phyloP scores from a whole-genome alignment of 805 yeast genomes.

The Starmera amethionina region DNA sequence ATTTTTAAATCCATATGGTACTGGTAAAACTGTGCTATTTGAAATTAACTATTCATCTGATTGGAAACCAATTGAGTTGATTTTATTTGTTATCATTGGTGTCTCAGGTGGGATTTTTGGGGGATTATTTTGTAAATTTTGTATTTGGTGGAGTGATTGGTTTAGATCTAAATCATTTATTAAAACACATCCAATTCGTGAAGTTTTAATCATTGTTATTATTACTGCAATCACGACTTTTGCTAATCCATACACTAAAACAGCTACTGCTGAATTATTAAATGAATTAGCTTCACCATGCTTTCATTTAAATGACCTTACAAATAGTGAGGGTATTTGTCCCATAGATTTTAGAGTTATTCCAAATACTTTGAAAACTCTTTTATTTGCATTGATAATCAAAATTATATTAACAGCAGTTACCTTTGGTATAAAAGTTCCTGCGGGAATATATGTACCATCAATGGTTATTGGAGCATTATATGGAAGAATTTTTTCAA shows the following conservation, averaged over 20 bases:
- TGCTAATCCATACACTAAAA: slow-evolving; percentile 38
- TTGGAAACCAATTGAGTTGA: slow-evolving; percentile 40
- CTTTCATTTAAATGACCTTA: slow-evolving; percentile 7
- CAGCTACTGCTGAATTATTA: slow-evolving; percentile 39
- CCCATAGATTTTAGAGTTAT: slow-evolving; percentile 19
- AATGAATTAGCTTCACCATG: slow-evolving; percentile 43
- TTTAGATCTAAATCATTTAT: slow-evolving; percentile 26
- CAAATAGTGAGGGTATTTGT: slow-evolving; percentile 16
- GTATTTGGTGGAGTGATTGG: slow-evolving; percentile 28
- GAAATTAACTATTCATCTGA: slow-evolving; percentile 40
- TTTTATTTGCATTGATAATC: slow-evolving; percentile 32
- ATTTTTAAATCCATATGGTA: slow-evolving; percentile 47
- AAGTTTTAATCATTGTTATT: slow-evolving; percentile 33
- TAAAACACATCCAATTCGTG: slow-evolving; percentile 29
- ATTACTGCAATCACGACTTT: slow-evolving; percentile 38
- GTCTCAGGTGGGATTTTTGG: slow-evolving; percentile 46
- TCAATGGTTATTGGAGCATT: slow-evolving; percentile 56
- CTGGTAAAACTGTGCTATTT: slow-evolving; percentile 48
- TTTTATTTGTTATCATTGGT: slow-evolving; percentile 37
- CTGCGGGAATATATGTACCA: slow-evolving; percentile 55
- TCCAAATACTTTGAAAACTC: slow-evolving; percentile 21
- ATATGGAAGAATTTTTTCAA: slow-evolving; percentile 42
- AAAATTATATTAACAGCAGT: slow-evolving; percentile 38
- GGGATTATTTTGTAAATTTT: slow-evolving; percentile 36
- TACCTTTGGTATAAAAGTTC: slow-evolving; percentile 49